A percentile compares a stretch with the other conserved stretches of the same genome.
Evolutionary conservation across 1,139 yeast genomes (phyloP).

Genomic region (Wickerhamomyces sp.): DNA sequence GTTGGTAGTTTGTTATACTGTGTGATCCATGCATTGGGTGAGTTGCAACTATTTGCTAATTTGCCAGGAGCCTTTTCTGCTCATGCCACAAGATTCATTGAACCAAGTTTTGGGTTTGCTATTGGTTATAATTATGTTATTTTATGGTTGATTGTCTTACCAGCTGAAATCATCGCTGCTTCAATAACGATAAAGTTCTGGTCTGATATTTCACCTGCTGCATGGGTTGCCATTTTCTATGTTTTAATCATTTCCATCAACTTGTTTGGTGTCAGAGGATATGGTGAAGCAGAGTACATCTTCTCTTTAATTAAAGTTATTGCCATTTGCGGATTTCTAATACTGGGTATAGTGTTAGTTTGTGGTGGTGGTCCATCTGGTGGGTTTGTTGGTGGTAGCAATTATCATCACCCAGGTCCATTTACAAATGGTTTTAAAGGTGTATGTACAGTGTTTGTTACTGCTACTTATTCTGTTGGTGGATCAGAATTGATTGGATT

Average conservation of each 20-base stretch:
- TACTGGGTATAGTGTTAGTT: slow-evolving; percentile 53
- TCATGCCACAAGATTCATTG: slow-evolving; percentile 59
- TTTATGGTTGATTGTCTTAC: slow-evolving; percentile 66
- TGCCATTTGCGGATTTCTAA: slow-evolving; percentile 57
- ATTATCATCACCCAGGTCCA: slow-evolving; percentile 54
- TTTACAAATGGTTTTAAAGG: slow-evolving; percentile 64
- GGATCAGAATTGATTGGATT: slow-evolving; percentile 75
- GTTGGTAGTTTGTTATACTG: slow-evolving; percentile 52
- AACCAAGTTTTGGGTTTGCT: slow-evolving; percentile 73
- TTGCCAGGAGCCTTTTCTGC: slow-evolving; percentile 71
- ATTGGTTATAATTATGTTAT: slow-evolving; percentile 68
- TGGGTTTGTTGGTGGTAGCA: slow-evolving; percentile 51
- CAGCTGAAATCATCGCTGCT: slow-evolving; percentile 69
- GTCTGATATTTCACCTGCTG: slow-evolving; percentile 54
- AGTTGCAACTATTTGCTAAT: slow-evolving; percentile 62
- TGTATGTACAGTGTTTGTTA: slow-evolving; percentile 67
- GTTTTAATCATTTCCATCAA: slow-evolving; percentile 51
- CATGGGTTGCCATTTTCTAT: slow-evolving; percentile 67
- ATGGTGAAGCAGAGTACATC: slow-evolving; percentile 64
- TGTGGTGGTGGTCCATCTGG: slow-evolving; percentile 62
- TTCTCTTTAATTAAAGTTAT: slow-evolving; percentile 52
- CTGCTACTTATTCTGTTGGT: slow-evolving; percentile 78
- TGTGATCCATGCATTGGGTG: slow-evolving; percentile 67
- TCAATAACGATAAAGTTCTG: slow-evolving; percentile 65
- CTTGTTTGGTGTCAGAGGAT: slow-evolving; percentile 65